Conservation (phyloP, 345 rosid species). For the Salix dunnii region DNA sequence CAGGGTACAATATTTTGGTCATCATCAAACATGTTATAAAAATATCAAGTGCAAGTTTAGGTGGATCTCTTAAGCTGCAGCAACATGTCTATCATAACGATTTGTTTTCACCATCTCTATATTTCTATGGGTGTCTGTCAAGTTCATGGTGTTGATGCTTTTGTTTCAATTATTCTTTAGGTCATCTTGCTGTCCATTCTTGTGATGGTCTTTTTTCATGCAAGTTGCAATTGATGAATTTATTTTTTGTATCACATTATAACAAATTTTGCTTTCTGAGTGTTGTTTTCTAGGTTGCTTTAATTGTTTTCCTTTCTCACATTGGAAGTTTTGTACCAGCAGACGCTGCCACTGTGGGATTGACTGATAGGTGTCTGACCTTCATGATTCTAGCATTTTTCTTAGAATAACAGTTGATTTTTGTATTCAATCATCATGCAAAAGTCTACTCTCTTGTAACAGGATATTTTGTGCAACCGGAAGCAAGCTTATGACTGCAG, state of each 20-base stretch:
- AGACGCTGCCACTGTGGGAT: slow-evolving; percentile 85
- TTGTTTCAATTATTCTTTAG: neutral
- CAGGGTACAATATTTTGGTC: neutral
- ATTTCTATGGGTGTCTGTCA: too few species aligned
- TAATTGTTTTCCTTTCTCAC: slow-evolving; percentile 92
- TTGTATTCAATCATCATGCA: slow-evolving; percentile 13
- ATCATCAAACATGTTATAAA: neutral
- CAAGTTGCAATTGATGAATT: neutral
- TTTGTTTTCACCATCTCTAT: neutral
- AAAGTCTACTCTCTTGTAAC: slow-evolving; percentile 19
- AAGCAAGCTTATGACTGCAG: slow-evolving; percentile 83
- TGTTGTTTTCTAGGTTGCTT: slow-evolving; percentile 63
- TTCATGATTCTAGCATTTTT: slow-evolving; percentile 20
- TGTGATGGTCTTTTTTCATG: neutral
- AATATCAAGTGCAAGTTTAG: neutral
- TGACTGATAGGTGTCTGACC: slow-evolving; percentile 75
- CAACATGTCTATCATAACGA: neutral
- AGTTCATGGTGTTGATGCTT: neutral
- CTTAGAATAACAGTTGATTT: slow-evolving; percentile 1
- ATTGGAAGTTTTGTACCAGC: slow-evolving; percentile 99
- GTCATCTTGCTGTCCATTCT: neutral
- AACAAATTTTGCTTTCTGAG: neutral
- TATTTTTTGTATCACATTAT: slow-evolving; percentile 1
- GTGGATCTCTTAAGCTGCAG: neutral
- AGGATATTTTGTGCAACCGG: slow-evolving; percentile 98